Base-by-base conservation (phyloP, 495 filamentous ascomycete genomes). In the Hypoxylon crocopeplum region DNA sequence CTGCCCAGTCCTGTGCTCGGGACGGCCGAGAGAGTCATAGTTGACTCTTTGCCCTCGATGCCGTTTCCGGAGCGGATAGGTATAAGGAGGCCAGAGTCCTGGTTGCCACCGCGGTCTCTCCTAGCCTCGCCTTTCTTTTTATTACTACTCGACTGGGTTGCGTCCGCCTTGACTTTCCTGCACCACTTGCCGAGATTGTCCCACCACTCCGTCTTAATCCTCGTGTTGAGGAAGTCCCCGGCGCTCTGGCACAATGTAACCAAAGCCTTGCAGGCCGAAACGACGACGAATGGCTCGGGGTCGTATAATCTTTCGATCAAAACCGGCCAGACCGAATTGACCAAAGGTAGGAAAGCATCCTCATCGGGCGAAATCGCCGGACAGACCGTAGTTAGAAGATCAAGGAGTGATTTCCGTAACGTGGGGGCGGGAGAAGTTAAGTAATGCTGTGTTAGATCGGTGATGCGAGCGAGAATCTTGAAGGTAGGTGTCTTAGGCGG, bases 311-410 rank as follows among this genome's bases (percentile, higher is more conserved):
- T 81, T 3, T 82, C 72, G 0, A 89, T 72, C 7, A 96, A 75
- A 4, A 90, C 84, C 0, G 92, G 91, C 91, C 92, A 98, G 19
- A 97, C 73, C 3, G 89, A 88, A 69, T 96, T 91, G 39, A 97
- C 86, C 2, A 97, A 78, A 0, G 94, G 94, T 1, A 98, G 78
- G 68, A 96, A 97, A 10, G 83, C 84, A 41, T 89, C 84, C 67
- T 95, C 88, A 64, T 94, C 85, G 0, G 79, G 76, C 1, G 87
- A 82, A 2, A 97, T 81, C 2, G 86, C 79, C 0, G 86, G 84
- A 8, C 86, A 77, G 7, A 89, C 84, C 3, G 86, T 87, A 16
- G 80, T 71, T 24, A 97, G 80, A 6, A 97, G 86, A 29, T 80
- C 79, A 38, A 97, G 83, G 1, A 97, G 81, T 2, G 85, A 88